Base-by-base conservation (phyloP, 225 moss, liverwort and hornwort species). In the Marchantia paleacea region DNA sequence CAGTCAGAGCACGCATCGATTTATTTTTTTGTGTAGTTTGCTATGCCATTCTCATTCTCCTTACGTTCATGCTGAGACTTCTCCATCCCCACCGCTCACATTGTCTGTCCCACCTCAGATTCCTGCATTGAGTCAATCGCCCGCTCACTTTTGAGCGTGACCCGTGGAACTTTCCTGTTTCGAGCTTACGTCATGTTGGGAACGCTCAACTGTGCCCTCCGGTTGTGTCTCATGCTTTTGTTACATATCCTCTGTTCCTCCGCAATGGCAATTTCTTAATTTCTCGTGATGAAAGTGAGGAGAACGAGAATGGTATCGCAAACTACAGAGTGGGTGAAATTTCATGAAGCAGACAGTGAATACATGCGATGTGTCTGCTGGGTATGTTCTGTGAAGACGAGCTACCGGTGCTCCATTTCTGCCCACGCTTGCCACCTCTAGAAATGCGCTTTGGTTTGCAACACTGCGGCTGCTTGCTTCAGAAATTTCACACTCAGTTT, bases 41-140 rank as follows among this genome's bases (percentile, higher is more conserved):
- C 15, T 30, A 31, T 69, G 31, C 15, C 69, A 47, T 31, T 31
- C 69, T 69, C 69, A 69, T 69, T 69, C 69, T 69, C 69, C 69
- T 69, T 69, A 15, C 69, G 29, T 69, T 69, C 69, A 31, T 31
- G 39, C 30, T 12, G 30, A 69, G 69, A 69, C 3, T 15, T 31
- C 7, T 47, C 64, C 20, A 69, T 39, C 12, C 18, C 29, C 14
- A 15, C 6, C 69, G 24, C 12, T 9, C 30, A 39, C 30, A 47
- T 69, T 39, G 13, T 69, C 12, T 14, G 39, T 16, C 14, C 30
- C 0, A 30, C 14, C 39, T 26, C 12, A 15, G 30, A 69, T 16
- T 24, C 15, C 13, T 31, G 39, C 12, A 12, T 69, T 16, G 29
- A 16, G 19, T 24, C 15, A 39, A 69, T 39, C 69, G 10, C 31